Percentiles rank a stretch among this genome's conserved stretches.
Evolutionary conservation across 441 rosid genomes (phyloP).

Genomic region (Pelargonium cotyledonis): DNA sequence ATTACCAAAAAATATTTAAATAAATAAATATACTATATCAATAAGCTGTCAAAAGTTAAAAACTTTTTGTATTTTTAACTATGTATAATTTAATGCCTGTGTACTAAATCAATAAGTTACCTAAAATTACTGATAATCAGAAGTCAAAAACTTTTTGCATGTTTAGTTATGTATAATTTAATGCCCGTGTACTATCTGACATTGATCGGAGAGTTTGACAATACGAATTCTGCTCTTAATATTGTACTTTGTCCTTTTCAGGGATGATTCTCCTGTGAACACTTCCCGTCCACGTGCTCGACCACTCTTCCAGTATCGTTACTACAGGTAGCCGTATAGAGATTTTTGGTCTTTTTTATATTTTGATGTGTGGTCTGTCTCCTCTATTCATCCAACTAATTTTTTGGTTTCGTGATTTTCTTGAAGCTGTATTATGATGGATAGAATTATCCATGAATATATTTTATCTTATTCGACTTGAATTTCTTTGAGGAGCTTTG

Average conservation of each 20-base stretch:
- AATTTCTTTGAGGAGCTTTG: background rate
- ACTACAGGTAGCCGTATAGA: constrained; percentile 57
- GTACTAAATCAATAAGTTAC: background rate
- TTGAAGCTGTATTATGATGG: background rate
- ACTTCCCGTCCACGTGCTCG: constrained; percentile 93
- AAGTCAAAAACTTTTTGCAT: background rate
- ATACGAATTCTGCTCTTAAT: constrained; percentile 1
- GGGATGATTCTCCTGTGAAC: constrained; percentile 85
- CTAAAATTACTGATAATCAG: too few species aligned
- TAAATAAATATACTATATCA: background rate
- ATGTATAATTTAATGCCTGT: background rate
- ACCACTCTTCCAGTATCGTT: constrained; percentile 90
- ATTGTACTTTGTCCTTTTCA: constrained; percentile 32
- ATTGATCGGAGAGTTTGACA: background rate
- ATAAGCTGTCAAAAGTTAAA: background rate
- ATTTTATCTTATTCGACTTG: background rate
- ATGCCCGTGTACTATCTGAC: background rate
- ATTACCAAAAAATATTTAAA: background rate
- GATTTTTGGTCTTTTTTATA: too few species aligned
- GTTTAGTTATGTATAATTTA: background rate
- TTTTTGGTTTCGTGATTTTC: background rate
- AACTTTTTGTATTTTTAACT: background rate
- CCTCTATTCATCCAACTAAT: background rate
- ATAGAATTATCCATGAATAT: background rate
- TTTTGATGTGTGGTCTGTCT: background rate